phyloP scores from a whole-genome alignment of 805 yeast genomes.

The Brettanomyces custersianus region DNA sequence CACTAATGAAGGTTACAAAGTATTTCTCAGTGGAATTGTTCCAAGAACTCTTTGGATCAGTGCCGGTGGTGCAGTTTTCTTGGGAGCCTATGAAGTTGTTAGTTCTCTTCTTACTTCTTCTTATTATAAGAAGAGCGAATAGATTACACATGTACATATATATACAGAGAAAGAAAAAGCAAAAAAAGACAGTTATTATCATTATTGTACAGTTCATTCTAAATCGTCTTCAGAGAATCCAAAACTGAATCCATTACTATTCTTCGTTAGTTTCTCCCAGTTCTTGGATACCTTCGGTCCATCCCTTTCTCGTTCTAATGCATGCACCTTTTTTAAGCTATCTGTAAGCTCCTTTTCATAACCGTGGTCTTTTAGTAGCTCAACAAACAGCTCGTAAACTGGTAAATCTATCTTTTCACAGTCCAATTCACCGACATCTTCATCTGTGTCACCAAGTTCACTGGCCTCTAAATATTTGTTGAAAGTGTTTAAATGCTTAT shows the following conservation, averaged over 20 bases:
- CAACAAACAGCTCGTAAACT: slow-evolving; percentile 51
- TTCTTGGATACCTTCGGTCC: slow-evolving; percentile 32
- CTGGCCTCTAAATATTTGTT: slow-evolving; percentile 6
- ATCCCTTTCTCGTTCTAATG: slow-evolving; percentile 24
- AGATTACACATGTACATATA: too few species aligned
- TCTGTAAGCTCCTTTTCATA: slow-evolving; percentile 25
- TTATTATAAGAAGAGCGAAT: too few species aligned
- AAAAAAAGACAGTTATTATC: too few species aligned
- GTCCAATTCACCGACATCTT: slow-evolving; percentile 55
- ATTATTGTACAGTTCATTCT: too few species aligned
- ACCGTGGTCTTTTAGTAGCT: slow-evolving; percentile 35
- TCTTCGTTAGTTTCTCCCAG: slow-evolving; percentile 37
- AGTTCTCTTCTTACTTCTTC: slow-evolving; percentile 16
- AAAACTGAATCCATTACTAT: slow-evolving; percentile 25
- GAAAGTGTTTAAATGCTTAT: slow-evolving; percentile 9
- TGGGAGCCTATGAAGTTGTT: slow-evolving; percentile 85
- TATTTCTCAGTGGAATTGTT: slow-evolving; percentile 79
- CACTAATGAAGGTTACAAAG: slow-evolving; percentile 64
- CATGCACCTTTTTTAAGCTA: slow-evolving; percentile 27
- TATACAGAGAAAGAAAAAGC: too few species aligned
- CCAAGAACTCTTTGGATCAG: slow-evolving; percentile 97
- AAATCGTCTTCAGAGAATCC: slow-evolving; percentile 22
- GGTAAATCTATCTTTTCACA: slow-evolving; percentile 34
- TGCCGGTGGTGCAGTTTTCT: slow-evolving; percentile 95
- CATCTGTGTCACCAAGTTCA: slow-evolving; percentile 29